Percentiles rank a stretch among this genome's conserved stretches.
These are phyloP conservation scores for Umbelopsis sp. DNA, from an alignment of 192 early-diverging fungal genomes.

Conservation along the genomic window DNA sequence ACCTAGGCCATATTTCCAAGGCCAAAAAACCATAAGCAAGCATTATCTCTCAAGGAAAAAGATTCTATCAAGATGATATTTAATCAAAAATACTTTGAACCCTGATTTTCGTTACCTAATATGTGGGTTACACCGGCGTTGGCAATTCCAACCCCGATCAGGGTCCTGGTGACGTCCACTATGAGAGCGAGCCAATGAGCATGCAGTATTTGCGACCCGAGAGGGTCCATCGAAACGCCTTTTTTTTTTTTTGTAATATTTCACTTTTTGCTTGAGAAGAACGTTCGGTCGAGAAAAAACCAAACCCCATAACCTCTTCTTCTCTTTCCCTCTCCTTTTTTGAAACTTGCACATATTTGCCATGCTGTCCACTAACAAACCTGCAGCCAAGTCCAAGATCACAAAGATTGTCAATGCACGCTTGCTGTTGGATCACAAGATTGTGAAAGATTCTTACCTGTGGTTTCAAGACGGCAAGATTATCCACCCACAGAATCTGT, in stretches of 20 bases:
- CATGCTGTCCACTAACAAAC: no score
- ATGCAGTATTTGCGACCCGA: not conserved
- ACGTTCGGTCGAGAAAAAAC: no score
- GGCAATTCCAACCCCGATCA: not conserved
- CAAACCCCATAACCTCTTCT: no score
- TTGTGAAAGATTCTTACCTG: conserved; percentile 71
- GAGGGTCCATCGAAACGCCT: not conserved
- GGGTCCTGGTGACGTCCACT: conserved; percentile 19
- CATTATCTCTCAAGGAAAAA: no score
- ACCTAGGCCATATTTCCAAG: no score
- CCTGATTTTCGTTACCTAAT: not conserved
- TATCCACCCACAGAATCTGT: conserved; percentile 71
- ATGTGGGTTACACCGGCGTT: not conserved
- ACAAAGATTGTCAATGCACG: conserved; percentile 79
- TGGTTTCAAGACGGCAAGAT: conserved; percentile 81
- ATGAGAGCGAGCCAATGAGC: not conserved
- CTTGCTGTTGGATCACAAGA: conserved; percentile 72
- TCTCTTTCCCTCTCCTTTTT: not conserved
- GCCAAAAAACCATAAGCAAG: no score
- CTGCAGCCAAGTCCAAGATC: conserved; percentile 34
- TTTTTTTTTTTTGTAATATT: conserved; percentile 6
- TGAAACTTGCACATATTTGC: not conserved
- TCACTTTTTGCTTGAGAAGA: not conserved
- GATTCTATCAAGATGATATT: no score
- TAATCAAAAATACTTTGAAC: no score